phyloP scores from a whole-genome alignment of 257 asterid genomes.

The Gynochthodes officinalis region DNA sequence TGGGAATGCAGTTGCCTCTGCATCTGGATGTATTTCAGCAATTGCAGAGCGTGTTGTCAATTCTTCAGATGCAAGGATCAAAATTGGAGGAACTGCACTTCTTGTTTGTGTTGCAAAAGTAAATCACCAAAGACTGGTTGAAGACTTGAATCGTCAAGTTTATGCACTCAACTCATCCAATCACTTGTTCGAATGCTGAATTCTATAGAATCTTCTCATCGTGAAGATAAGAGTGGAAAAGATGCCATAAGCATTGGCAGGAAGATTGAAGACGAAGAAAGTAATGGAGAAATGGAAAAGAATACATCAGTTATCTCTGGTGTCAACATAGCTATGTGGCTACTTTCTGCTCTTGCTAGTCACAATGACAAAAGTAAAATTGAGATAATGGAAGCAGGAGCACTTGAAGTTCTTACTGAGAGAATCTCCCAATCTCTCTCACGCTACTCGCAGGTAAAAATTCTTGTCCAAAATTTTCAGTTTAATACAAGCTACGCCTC shows the following conservation, averaged over 20 bases:
- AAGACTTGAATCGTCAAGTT: slow-evolving; percentile 63
- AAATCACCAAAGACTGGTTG: slow-evolving; percentile 71
- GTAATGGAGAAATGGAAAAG: slow-evolving; percentile 38
- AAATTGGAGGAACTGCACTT: slow-evolving; percentile 94
- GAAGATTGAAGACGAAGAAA: slow-evolving; percentile 49
- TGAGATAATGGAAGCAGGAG: slow-evolving; percentile 92
- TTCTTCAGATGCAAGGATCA: slow-evolving; percentile 55
- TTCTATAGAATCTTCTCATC: slow-evolving; percentile 45
- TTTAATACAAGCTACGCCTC: background rate
- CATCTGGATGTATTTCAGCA: slow-evolving; percentile 70
- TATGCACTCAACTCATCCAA: slow-evolving; percentile 58
- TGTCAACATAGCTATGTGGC: slow-evolving; percentile 78
- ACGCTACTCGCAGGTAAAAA: slow-evolving; percentile 67
- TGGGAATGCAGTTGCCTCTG: slow-evolving; percentile 62
- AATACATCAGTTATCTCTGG: slow-evolving; percentile 73
- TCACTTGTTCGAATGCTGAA: slow-evolving; percentile 80
- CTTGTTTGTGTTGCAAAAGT: slow-evolving; percentile 82
- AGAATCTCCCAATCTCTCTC: slow-evolving; percentile 63
- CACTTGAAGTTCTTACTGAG: slow-evolving; percentile 81
- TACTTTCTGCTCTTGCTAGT: slow-evolving; percentile 81
- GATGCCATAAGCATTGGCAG: slow-evolving; percentile 67
- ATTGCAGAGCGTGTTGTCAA: slow-evolving; percentile 68
- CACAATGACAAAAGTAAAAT: slow-evolving; percentile 62
- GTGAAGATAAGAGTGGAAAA: slow-evolving; percentile 44
- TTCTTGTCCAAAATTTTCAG: background rate